Conservation (phyloP, 768 basidiomycete genomes). For the Amanita jacksonii region DNA sequence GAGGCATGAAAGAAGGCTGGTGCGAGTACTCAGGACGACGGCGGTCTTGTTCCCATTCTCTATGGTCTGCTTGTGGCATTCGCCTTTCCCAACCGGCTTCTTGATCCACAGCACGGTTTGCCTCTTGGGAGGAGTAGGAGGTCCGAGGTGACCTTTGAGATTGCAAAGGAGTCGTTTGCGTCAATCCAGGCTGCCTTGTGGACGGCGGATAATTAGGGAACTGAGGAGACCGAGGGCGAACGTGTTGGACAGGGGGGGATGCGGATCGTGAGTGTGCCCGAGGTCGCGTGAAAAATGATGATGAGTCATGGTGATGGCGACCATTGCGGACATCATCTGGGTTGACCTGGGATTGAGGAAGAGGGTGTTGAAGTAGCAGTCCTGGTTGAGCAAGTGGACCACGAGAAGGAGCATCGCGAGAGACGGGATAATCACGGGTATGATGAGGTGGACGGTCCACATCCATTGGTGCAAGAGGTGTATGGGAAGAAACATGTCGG, state of each 20-base stretch:
- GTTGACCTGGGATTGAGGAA: conserved; percentile 47
- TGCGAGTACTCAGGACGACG: conserved; percentile 35
- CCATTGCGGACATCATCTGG: conserved; percentile 43
- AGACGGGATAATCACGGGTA: conserved; percentile 44
- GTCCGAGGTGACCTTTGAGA: conserved; percentile 51
- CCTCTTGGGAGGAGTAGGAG: conserved; percentile 42
- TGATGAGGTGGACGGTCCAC: conserved; percentile 50
- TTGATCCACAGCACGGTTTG: conserved; percentile 34
- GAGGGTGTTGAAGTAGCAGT: conserved; percentile 58
- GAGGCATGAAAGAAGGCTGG: conserved; percentile 29
- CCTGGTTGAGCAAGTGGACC: conserved; percentile 48
- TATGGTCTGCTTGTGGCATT: conserved; percentile 32
- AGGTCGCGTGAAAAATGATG: conserved; percentile 41
- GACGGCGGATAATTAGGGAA: conserved; percentile 40
- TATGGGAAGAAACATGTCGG: conserved; percentile 57
- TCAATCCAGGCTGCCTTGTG: conserved; percentile 40
- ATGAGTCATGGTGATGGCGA: conserved; percentile 38
- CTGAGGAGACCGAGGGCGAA: conserved; percentile 45
- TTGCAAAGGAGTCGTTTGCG: conserved; percentile 31
- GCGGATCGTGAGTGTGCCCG: conserved; percentile 49
- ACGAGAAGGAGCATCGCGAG: conserved; percentile 35
- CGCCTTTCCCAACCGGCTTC: conserved; percentile 58
- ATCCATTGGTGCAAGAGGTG: conserved; percentile 74
- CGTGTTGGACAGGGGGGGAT: conserved; percentile 47
- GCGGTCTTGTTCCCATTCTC: conserved; percentile 45